Evolutionary conservation across 345 rosid species (phyloP).

Genomic region (Murraya paniculata): DNA sequence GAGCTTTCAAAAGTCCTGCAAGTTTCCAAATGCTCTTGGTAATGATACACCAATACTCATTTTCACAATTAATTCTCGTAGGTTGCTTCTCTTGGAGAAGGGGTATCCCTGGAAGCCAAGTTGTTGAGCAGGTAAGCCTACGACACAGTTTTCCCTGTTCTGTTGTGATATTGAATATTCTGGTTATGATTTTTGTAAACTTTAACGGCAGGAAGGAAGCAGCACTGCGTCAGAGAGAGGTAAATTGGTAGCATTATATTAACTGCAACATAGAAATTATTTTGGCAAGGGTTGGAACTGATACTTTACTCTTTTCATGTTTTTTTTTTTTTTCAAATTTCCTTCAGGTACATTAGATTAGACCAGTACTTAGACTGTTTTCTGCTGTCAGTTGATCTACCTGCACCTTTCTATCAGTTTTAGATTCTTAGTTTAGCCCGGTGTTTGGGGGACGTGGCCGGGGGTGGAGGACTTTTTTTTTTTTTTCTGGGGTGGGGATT

Average conservation of each 20-base stretch:
- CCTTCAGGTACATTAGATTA: conserved; percentile 2
- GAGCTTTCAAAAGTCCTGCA: background rate
- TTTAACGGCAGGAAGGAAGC: conserved; percentile 74
- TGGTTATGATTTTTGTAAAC: background rate
- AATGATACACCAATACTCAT: background rate
- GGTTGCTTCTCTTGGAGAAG: conserved; percentile 98
- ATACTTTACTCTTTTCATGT: background rate
- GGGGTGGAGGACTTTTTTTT: no score
- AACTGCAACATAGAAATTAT: background rate
- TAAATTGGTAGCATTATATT: conserved; percentile 24
- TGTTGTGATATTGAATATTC: conserved; percentile 17
- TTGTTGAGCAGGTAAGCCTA: conserved; percentile 69
- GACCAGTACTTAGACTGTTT: conserved; percentile 6
- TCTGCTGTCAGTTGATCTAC: background rate
- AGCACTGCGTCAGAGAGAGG: conserved; percentile 89
- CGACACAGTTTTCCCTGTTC: conserved; percentile 18
- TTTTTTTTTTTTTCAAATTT: conserved; percentile 5
- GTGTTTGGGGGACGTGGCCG: no score
- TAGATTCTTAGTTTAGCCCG: background rate
- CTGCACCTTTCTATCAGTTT: conserved; percentile 2
- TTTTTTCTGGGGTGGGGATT: no score
- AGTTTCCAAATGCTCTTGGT: background rate
- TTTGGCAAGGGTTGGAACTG: background rate
- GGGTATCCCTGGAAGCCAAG: conserved; percentile 94
- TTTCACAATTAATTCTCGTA: conserved; percentile 28